Conservation (phyloP, 2,329 filamentous ascomycete species). For the Colletotrichum falcatum region DNA sequence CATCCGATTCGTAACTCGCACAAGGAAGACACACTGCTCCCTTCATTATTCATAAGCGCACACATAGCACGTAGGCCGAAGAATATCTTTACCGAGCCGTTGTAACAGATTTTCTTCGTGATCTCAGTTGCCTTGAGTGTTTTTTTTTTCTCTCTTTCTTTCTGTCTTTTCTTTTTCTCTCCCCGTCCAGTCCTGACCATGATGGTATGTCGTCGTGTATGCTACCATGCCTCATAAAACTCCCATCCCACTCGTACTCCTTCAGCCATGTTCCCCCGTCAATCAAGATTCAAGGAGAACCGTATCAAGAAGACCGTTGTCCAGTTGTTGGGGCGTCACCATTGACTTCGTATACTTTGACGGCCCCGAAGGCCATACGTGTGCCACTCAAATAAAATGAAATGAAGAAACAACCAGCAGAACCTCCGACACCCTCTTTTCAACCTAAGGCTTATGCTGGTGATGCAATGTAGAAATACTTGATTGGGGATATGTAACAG, state of each 20-base stretch:
- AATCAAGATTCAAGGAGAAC: neutral
- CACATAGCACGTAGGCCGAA: neutral
- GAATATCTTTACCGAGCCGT: neutral
- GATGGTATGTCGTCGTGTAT: conserved; percentile 3
- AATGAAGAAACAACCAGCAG: neutral
- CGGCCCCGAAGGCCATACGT: neutral
- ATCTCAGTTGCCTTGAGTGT: neutral
- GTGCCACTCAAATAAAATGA: neutral
- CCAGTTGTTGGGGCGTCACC: conserved; percentile 11
- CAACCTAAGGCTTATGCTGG: conserved; percentile 32
- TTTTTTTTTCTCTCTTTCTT: neutral
- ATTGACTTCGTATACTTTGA: conserved; percentile 26
- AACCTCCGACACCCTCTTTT: conserved; percentile 2
- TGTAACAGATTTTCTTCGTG: neutral
- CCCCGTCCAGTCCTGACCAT: neutral
- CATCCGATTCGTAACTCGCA: neutral
- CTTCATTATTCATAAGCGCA: neutral
- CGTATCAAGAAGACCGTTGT: conserved; percentile 3
- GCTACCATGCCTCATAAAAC: conserved; percentile 8
- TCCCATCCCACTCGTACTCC: conserved; percentile 4
- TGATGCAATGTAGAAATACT: conserved; percentile 40
- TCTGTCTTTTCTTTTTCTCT: neutral
- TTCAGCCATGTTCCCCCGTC: neutral
- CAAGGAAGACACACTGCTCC: neutral
- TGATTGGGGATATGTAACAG: conserved; percentile 40